phyloP scores from a whole-genome alignment of 1,139 yeast species.

The Hansenula lynferdii region DNA sequence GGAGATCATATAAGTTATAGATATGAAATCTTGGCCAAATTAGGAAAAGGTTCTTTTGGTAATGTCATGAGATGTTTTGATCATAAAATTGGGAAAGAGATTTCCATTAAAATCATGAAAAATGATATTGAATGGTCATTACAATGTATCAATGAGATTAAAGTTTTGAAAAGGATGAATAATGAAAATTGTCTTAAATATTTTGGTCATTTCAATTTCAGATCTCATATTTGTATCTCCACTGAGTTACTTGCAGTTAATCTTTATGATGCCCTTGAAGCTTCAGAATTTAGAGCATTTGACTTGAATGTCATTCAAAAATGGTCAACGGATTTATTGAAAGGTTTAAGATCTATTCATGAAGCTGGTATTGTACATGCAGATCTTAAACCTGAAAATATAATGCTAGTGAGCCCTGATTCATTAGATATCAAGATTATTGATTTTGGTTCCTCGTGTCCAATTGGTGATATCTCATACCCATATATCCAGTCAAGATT shows the following conservation, averaged over 20 bases:
- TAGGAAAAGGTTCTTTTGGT: conserved; percentile 87
- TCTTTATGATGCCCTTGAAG: conserved; percentile 41
- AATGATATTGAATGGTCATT: conserved; percentile 71
- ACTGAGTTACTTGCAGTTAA: conserved; percentile 71
- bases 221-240: conserved; percentile 80
- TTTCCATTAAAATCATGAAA: conserved; percentile 75
- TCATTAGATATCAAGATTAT: conserved; percentile 46
- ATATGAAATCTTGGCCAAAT: conserved; percentile 51
- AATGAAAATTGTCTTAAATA: conserved; percentile 48
- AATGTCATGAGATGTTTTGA: conserved; percentile 69
- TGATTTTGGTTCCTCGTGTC: conserved; percentile 63
- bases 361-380: conserved; percentile 62
- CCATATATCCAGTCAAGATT: conserved; percentile 63
- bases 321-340: conserved; percentile 51
- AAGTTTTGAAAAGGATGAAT: conserved; percentile 49
- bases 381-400: conserved; percentile 70
- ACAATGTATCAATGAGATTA: conserved; percentile 78
- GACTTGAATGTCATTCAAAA: conserved; percentile 42
- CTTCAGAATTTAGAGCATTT: conserved; percentile 58
- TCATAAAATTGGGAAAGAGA: conserved; percentile 50
- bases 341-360: conserved; percentile 60
- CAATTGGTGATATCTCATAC: conserved; percentile 39
- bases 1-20: conserved; percentile 78
- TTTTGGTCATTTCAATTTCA: conserved; percentile 67
- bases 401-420: conserved; percentile 43